A percentile compares a stretch with the other conserved stretches of the same genome.
Conservation (phyloP, 108 stramenopile species). For the Cyclostephanos tholiformis region DNA sequence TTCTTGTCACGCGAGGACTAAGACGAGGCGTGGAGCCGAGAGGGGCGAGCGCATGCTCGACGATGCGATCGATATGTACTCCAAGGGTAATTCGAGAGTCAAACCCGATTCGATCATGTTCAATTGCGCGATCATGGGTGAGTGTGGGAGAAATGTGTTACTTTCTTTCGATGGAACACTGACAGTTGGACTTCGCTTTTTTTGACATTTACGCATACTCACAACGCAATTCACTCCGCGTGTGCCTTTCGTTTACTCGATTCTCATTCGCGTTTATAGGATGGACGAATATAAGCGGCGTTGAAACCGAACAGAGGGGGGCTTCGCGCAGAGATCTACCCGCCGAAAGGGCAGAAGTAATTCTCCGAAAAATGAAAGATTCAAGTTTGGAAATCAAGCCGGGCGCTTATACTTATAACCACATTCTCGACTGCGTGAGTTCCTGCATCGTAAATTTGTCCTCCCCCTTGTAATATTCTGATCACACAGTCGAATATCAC, state of each 20-base stretch:
- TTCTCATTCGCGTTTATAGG: slow-evolving; percentile 9
- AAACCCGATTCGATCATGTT: slow-evolving; percentile 50
- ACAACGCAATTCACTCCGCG: neutral
- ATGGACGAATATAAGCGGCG: slow-evolving; percentile 36
- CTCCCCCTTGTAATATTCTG: neutral
- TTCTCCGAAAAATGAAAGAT: slow-evolving; percentile 33
- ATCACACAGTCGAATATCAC: neutral
- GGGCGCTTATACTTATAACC: slow-evolving; percentile 36
- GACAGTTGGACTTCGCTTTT: neutral
- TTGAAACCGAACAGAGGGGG: slow-evolving; percentile 1
- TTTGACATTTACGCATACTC: neutral
- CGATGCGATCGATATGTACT: slow-evolving; percentile 35
- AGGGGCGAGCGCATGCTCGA: slow-evolving; percentile 38
- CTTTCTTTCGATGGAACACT: neutral
- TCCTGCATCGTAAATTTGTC: neutral
- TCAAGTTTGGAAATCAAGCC: slow-evolving; percentile 31
- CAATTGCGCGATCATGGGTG: slow-evolving; percentile 35
- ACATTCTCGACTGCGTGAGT: slow-evolving; percentile 45
- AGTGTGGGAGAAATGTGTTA: neutral
- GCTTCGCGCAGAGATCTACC: slow-evolving; percentile 7
- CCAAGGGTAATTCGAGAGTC: slow-evolving; percentile 35
- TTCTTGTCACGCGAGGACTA: slow-evolving; percentile 38
- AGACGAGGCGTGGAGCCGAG: slow-evolving; percentile 30
- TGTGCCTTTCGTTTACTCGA: neutral
- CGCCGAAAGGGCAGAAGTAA: slow-evolving; percentile 45